Percentiles rank a stretch among this genome's conserved stretches.
Conservation (phyloP, 2,329 filamentous ascomycete species). For the Camptophora hylomeconis region DNA sequence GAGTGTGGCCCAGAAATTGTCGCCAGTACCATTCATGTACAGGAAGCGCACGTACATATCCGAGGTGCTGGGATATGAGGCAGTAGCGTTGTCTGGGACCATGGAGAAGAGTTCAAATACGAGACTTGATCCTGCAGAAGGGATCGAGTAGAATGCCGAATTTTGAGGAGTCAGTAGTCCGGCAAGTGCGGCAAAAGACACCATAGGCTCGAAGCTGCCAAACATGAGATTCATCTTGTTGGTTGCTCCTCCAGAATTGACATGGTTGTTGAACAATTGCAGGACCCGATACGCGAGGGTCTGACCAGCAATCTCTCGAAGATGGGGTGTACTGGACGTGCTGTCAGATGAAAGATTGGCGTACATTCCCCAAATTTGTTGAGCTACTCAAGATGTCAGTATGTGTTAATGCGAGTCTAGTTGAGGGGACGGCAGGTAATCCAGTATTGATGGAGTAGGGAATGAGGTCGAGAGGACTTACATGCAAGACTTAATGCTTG, state of each 20-base stretch:
- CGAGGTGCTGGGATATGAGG: constrained; percentile 25
- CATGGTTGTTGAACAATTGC: constrained; percentile 25
- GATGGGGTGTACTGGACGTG: constrained; percentile 16
- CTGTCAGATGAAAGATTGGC: too few relatives aligned
- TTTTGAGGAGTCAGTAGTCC: constrained; percentile 26
- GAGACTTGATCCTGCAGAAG: constrained; percentile 35
- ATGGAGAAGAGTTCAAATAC: constrained; percentile 40
- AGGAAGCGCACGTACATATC: constrained; percentile 44
- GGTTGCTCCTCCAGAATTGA: constrained; percentile 23
- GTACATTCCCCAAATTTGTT: constrained; percentile 14
- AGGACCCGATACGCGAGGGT: constrained; percentile 29
- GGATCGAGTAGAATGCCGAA: constrained; percentile 35
- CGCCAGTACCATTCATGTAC: constrained; percentile 42
- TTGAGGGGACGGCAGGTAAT: too few relatives aligned
- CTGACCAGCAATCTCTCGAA: constrained; percentile 30
- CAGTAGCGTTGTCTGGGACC: constrained; percentile 19
- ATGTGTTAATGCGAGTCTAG: too few relatives aligned
- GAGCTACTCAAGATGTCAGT: too few relatives aligned
- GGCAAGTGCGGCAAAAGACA: constrained; percentile 36
- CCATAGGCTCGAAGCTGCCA: constrained; percentile 35
- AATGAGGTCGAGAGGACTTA: too few relatives aligned
- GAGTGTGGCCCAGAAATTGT: constrained; percentile 20
- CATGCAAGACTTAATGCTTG: too few relatives aligned
- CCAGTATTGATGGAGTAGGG: too few relatives aligned
- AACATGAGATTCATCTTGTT: constrained; percentile 37